Percentiles rank a stretch among this genome's conserved stretches.
Conservation (phyloP, 23 red algal genomes). For the Gracilaria domingensis region DNA sequence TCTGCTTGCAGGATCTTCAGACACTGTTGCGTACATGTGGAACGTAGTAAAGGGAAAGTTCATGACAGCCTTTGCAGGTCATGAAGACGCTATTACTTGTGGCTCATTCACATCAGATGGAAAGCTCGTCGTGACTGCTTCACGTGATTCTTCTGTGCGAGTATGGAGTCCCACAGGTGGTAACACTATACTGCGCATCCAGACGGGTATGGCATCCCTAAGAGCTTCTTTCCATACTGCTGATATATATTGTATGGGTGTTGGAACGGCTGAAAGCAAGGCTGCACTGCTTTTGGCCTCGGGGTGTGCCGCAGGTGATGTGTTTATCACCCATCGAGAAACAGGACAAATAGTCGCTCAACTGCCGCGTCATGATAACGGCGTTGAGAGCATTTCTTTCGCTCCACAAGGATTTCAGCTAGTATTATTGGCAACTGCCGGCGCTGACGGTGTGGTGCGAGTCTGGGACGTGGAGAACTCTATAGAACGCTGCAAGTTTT, state of each 20-base stretch:
- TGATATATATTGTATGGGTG: constrained; percentile 56
- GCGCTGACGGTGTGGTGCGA: constrained; percentile 69
- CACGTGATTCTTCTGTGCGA: constrained; percentile 71
- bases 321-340: constrained; percentile 64
- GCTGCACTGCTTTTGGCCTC: constrained; percentile 53
- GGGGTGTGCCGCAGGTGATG: constrained; percentile 70
- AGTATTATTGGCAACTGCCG: constrained; percentile 66
- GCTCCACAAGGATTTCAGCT: constrained; percentile 30
- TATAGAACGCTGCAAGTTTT: constrained; percentile 54
- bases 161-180: constrained; percentile 83
- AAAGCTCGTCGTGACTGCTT: constrained; percentile 76
- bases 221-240: constrained; percentile 63
- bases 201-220: constrained; percentile 43
- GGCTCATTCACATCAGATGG: constrained; percentile 82
- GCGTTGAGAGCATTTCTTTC: constrained; percentile 77
- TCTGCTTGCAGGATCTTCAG: constrained; percentile 74
- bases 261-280: constrained; percentile 41
- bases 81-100: constrained; percentile 81
- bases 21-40: constrained; percentile 78
- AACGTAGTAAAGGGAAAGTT: constrained; percentile 75
- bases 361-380: constrained; percentile 62
- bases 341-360: constrained; percentile 55
- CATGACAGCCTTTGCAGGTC: constrained; percentile 78
- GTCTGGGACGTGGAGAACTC: constrained; percentile 69
- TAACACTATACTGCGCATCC: constrained; percentile 48